Evolutionary conservation across 2,329 filamentous ascomycete species (phyloP), one percentile per base, ranked within the genome.

Genomic region (Penicillium sumatraense): DNA sequence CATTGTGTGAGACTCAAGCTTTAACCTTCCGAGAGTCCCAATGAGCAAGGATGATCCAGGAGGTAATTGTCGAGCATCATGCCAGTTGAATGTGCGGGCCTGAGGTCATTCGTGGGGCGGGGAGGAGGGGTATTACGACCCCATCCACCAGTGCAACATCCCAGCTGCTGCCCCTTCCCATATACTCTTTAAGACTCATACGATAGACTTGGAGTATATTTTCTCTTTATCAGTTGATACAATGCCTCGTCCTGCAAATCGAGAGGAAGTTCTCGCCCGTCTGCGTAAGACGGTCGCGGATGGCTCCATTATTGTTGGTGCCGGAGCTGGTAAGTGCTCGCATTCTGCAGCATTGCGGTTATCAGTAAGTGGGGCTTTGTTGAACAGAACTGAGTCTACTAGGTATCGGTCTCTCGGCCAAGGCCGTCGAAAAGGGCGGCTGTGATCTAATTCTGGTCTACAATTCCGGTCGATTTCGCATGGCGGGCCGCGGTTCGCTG

Each of bases 371-470:
- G 6, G 35, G 38, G 13, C 9, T 24, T 42, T 13, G 1, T 16
- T 21, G 29, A 26, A 13, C 35, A 16, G 8, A 38, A 11, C 20
- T 11, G 14, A 49, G 11, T 26, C 41, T 49, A 44, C n/a, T 50
- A 82, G 86, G 86, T 40, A 89, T 88, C 54, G 88, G 88, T 0
- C 80, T 90, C 3, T 87, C 86, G 2, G 87, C 88, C 56, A 90
- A 90, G 64, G 88, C 83, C 64, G 82, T 89, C 60, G 88, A 90
- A 70, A 80, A 81, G 42, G 88, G 87, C 33, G 86, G 87, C 57
- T 85, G 82, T 13, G 87, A 90, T 64, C 75, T 90, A 38, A 89
- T 90, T 65, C 85, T 89, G 58, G 82, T 90, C 63, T 90, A 90
- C 77, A 90, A 90, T 71, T 87, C 84, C 33, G 88, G 88, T 0